These are phyloP conservation scores for Aspergillus alliaceus DNA, from an alignment of 2,329 filamentous ascomycete genomes.

Conservation along the genomic window DNA sequence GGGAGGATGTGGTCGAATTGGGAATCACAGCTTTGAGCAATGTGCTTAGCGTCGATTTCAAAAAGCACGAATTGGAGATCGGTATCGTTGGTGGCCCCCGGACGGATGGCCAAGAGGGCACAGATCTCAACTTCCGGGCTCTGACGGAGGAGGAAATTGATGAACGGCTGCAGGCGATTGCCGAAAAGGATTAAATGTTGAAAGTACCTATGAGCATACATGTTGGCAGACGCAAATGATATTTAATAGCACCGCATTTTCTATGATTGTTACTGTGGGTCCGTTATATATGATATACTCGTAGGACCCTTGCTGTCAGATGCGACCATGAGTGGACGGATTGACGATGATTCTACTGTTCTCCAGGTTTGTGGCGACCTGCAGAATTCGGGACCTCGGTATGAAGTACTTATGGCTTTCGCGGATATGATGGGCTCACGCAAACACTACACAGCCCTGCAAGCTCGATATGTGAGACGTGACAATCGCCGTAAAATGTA, in stretches of 20 bases:
- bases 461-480: not conserved
- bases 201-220: constrained; percentile 15
- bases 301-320: not conserved
- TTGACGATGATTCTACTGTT: not conserved
- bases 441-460: not conserved
- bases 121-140: constrained; percentile 75
- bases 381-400: not conserved
- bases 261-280: not conserved
- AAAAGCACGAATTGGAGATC: constrained; percentile 98
- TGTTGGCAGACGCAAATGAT: constrained; percentile 23
- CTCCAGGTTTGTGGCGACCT: not conserved
- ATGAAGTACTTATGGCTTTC: not conserved
- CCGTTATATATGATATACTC: not conserved
- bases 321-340: not conserved
- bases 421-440: not conserved
- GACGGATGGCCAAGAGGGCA: constrained; percentile 78
- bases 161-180: constrained; percentile 94
- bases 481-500: too few species aligned
- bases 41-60: constrained; percentile 98
- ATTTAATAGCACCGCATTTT: constrained; percentile 19
- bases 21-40: constrained; percentile 94
- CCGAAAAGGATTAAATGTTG: constrained; percentile 83
- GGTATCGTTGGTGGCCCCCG: constrained; percentile 91
- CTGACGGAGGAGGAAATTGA: constrained; percentile 98
- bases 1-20: constrained; percentile 97